phyloP scores from a whole-genome alignment of 208 protist species.

The Leptomonas seymouri region DNA sequence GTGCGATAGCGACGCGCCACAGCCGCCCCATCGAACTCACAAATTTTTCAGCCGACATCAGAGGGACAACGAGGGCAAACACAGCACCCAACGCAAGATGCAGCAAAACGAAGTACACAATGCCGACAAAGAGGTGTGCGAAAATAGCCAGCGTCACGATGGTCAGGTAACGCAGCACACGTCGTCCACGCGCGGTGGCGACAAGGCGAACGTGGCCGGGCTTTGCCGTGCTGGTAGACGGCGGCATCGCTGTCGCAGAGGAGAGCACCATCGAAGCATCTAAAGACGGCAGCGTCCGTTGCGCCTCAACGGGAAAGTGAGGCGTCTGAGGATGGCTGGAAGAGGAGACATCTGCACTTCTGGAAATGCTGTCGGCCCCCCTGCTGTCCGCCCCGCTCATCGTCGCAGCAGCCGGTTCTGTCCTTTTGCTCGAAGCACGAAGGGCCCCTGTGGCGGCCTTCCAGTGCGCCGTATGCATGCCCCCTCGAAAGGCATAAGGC shows the following conservation, averaged over 20 bases:
- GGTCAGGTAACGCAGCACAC: conserved; percentile 43
- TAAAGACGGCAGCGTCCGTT: not conserved
- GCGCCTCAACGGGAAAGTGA: not conserved
- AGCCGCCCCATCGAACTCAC: conserved; percentile 43
- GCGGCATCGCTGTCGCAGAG: not conserved
- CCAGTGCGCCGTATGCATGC: not conserved
- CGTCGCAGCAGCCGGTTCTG: not conserved
- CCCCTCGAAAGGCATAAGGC: not conserved
- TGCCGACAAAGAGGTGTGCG: conserved; percentile 44
- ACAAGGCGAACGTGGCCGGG: conserved; percentile 31
- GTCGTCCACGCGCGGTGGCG: conserved; percentile 32
- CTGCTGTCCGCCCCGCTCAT: not conserved
- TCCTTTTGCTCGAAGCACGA: not conserved
- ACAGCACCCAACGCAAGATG: conserved; percentile 44
- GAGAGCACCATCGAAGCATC: not conserved
- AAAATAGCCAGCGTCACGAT: conserved; percentile 30
- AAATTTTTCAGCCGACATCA: conserved; percentile 34
- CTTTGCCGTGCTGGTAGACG: not conserved
- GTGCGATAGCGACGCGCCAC: conserved; percentile 40
- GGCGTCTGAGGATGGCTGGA: not conserved
- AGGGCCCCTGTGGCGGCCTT: not conserved
- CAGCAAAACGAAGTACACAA: conserved; percentile 48
- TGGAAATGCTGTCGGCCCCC: not conserved
- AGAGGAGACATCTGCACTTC: not conserved
- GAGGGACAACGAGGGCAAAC: conserved; percentile 42